Evolutionary conservation across 192 early-diverging fungal species (phyloP).

Genomic region (Dimargaris verticillata): DNA sequence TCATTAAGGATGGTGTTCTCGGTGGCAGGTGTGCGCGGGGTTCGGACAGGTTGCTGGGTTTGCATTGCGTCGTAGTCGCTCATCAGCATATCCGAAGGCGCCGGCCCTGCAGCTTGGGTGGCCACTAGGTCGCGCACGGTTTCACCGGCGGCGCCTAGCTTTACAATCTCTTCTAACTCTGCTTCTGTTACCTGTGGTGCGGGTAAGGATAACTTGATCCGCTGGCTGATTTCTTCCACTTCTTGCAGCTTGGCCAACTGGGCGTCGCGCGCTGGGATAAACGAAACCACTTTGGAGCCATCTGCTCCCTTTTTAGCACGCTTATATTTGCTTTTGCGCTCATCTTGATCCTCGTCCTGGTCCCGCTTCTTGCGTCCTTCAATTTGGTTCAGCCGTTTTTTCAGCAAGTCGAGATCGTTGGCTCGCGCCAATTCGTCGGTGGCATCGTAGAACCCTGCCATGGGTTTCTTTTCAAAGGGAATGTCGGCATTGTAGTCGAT

Average conservation of each 20-base stretch:
- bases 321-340: constrained; percentile 49
- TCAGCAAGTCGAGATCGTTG: constrained; percentile 42
- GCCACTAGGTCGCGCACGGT: constrained; percentile 51
- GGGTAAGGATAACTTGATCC: constrained; percentile 67
- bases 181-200: constrained; percentile 78
- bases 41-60: constrained; percentile 20
- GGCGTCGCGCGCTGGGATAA: constrained; percentile 34
- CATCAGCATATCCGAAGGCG: constrained; percentile 48
- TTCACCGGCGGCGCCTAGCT: constrained; percentile 70
- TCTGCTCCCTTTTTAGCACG: constrained; percentile 31
- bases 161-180: constrained; percentile 84
- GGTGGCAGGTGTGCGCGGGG: constrained; percentile 27
- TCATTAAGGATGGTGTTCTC: constrained; percentile 56
- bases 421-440: constrained; percentile 61
- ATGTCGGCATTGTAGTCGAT: constrained; percentile 96
- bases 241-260: constrained; percentile 41
- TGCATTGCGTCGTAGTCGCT: constrained; percentile 52
- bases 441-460: constrained; percentile 85
- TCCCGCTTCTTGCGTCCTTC: constrained; percentile 75
- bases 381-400: constrained; percentile 59
- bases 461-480: constrained; percentile 76
- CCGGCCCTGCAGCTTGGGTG: constrained; percentile 31
- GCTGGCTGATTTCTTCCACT: constrained; percentile 51
- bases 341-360: constrained; percentile 64
- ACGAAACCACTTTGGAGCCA: constrained; percentile 35